These are phyloP conservation scores for Hirsutella thompsonii DNA, from an alignment of 2,329 filamentous ascomycete genomes.

Conservation along the genomic window DNA sequence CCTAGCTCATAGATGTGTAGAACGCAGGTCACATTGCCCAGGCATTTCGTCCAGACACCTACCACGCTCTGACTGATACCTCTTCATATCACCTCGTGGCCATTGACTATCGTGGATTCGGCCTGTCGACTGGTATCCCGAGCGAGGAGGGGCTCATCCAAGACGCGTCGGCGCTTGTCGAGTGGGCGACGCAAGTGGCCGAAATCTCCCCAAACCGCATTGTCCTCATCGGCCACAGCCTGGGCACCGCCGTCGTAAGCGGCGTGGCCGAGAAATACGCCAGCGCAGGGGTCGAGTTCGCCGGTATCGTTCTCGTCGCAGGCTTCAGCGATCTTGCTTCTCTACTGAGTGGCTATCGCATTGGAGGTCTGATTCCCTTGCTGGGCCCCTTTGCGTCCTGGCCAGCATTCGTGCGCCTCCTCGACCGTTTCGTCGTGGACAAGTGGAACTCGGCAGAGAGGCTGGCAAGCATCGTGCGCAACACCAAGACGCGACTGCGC, in stretches of 20 bases:
- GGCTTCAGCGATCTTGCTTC: slow-evolving; percentile 64
- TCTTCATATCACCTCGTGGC: slow-evolving; percentile 72
- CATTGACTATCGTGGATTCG: slow-evolving; percentile 85
- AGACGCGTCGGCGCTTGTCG: slow-evolving; percentile 61
- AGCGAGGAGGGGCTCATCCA: slow-evolving; percentile 70
- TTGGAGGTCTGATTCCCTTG: slow-evolving; percentile 66
- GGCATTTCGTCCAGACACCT: slow-evolving; percentile 60
- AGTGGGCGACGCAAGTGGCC: slow-evolving; percentile 56
- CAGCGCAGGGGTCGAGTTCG: slow-evolving; percentile 51
- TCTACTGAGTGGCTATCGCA: slow-evolving; percentile 64
- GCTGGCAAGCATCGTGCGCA: slow-evolving; percentile 41
- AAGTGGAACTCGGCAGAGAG: slow-evolving; percentile 65
- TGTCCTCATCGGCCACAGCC: slow-evolving; percentile 71
- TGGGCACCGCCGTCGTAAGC: slow-evolving; percentile 74
- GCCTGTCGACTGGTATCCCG: slow-evolving; percentile 65
- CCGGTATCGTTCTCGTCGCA: slow-evolving; percentile 66
- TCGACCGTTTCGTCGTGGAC: slow-evolving; percentile 58
- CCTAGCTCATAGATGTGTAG: slow-evolving; percentile 20
- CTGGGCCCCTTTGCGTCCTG: slow-evolving; percentile 61
- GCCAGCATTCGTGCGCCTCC: slow-evolving; percentile 47
- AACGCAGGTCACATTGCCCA: slow-evolving; percentile 84
- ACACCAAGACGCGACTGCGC: slow-evolving; percentile 41
- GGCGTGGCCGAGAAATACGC: slow-evolving; percentile 63
- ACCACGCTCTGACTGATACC: slow-evolving; percentile 62
- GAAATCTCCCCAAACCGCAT: slow-evolving; percentile 58